These are phyloP conservation scores for Ramalina peruviana DNA, from an alignment of 495 filamentous ascomycete genomes.

Conservation along the genomic window DNA sequence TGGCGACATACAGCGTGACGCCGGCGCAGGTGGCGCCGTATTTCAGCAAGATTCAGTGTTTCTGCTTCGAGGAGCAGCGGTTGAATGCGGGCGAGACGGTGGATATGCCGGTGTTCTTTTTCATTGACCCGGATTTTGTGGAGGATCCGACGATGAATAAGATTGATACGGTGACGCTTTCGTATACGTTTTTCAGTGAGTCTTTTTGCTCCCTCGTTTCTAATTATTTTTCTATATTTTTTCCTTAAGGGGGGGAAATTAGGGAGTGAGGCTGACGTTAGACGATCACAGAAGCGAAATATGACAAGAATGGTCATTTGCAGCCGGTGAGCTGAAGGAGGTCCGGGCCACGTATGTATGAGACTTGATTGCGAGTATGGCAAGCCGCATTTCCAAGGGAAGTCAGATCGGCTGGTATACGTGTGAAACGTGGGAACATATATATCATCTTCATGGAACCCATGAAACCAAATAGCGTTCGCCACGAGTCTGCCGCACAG, in stretches of 20 bases:
- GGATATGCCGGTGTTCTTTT: conserved; percentile 99
- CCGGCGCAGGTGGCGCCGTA: conserved; percentile 93
- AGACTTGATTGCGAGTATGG: too few species aligned
- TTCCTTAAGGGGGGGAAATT: not conserved
- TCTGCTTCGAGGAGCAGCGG: conserved; percentile 96
- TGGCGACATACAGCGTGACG: conserved; percentile 94
- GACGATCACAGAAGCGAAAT: conserved; percentile 53
- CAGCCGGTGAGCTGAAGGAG: conserved; percentile 6
- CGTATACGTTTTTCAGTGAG: conserved; percentile 98
- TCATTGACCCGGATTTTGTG: conserved; percentile 90
- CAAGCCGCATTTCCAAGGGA: too few species aligned
- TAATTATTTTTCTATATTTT: not conserved
- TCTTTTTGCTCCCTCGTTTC: conserved; percentile 1
- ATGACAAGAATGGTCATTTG: conserved; percentile 62
- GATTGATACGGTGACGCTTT: conserved; percentile 87
- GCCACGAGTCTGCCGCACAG: too few species aligned
- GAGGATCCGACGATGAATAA: conserved; percentile 85
- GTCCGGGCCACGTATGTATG: too few species aligned
- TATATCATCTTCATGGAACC: too few species aligned
- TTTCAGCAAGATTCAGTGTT: conserved; percentile 99
- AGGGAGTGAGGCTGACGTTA: too few species aligned
- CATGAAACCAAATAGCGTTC: too few species aligned
- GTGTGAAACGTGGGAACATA: too few species aligned
- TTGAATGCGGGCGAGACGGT: conserved; percentile 92
- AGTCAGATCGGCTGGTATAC: too few species aligned